These are phyloP conservation scores for Metroxylon sagu DNA, from an alignment of 176 grass and related monocot species.

Conservation along the genomic window DNA sequence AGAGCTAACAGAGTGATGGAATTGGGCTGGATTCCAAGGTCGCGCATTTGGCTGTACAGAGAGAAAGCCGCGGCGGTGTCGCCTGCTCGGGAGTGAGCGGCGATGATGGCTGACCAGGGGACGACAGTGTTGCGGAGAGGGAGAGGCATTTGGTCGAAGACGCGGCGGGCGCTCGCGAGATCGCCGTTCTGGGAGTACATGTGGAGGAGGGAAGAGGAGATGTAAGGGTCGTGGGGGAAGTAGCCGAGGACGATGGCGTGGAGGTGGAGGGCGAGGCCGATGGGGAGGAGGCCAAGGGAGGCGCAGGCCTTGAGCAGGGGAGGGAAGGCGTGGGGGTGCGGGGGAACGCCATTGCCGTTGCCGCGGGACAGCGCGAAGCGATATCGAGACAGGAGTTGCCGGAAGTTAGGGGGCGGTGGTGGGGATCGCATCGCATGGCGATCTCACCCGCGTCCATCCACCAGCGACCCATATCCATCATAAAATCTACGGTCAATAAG, in stretches of 20 bases:
- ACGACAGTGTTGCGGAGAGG: conserved; percentile 7
- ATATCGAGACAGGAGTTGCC: no score
- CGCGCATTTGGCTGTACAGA: conserved; percentile 10
- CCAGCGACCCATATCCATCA: no score
- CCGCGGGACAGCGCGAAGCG: no score
- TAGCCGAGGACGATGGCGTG: conserved; percentile 14
- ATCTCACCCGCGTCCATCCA: no score
- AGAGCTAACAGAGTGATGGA: conserved; percentile 14
- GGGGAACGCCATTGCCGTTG: neutral
- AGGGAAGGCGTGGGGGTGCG: neutral
- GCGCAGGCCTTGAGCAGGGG: conserved; percentile 9
- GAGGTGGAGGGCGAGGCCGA: conserved; percentile 7
- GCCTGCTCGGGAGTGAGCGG: conserved; percentile 8
- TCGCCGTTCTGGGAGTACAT: conserved; percentile 8
- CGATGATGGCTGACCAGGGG: conserved; percentile 19
- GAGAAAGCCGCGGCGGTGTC: neutral
- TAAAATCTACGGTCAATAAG: no score
- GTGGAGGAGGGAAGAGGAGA: conserved; percentile 24
- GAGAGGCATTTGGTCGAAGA: conserved; percentile 13
- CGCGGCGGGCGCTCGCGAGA: neutral
- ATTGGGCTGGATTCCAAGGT: conserved; percentile 9
- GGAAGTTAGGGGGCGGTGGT: no score
- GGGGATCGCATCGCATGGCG: no score
- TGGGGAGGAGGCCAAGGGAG: neutral
- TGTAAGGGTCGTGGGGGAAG: neutral